phyloP scores from a whole-genome alignment of 352 stramenopile genomes.

The Phytophthora crassamura region DNA sequence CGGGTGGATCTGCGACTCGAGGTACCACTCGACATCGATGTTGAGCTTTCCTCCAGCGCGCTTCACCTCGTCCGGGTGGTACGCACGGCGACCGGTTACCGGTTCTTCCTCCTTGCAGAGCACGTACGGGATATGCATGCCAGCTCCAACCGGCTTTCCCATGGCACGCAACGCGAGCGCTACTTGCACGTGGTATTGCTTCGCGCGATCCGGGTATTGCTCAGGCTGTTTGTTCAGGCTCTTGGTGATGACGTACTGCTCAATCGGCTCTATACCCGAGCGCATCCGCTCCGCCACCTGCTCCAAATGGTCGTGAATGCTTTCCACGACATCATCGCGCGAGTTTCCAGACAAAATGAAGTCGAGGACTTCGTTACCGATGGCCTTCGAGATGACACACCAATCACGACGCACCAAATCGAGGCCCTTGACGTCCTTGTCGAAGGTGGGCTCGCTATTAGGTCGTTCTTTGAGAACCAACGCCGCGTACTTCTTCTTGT shows the following conservation, averaged over 20 bases:
- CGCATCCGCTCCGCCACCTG: constrained; percentile 94
- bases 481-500: constrained; percentile 99
- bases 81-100: constrained; percentile 73
- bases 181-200: constrained; percentile 98
- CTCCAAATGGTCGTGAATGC: constrained; percentile 96
- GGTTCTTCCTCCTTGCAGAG: constrained; percentile 93
- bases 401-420: constrained; percentile 99
- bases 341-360: constrained; percentile 96
- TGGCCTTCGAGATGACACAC: constrained; percentile 98
- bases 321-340: constrained; percentile 96
- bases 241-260: constrained; percentile 99
- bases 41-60: constrained; percentile 82
- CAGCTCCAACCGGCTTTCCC: constrained; percentile 96
- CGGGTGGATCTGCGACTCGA: constrained; percentile 96
- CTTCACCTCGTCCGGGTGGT: constrained; percentile 89
- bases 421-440: constrained; percentile 98
- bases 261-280: constrained; percentile 93
- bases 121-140: constrained; percentile 99
- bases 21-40: constrained; percentile 97
- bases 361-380: constrained; percentile 97
- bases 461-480: constrained; percentile 92
- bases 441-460: constrained; percentile 69
- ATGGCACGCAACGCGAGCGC: constrained; percentile 95
- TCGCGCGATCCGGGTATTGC: constrained; percentile 97
- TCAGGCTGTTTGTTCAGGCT: constrained; percentile 99